Base-by-base conservation (phyloP, 306 rosid genomes). In the Pterocarpus macrocarpus region DNA sequence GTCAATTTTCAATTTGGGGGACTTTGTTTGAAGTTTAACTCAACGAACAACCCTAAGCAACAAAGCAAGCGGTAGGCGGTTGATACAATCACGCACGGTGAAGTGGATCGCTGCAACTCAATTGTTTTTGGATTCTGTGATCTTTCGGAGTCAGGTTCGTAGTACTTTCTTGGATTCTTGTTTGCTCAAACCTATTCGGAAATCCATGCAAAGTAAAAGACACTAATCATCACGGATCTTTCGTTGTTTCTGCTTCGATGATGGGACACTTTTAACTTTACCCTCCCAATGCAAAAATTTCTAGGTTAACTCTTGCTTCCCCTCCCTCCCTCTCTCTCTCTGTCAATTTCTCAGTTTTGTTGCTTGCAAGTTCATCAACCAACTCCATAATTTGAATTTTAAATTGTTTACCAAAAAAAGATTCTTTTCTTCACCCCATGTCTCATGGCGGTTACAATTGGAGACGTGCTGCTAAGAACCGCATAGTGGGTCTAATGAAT, bases 161-260 rank as follows among this genome's bases (percentile, higher is more conserved):
- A 14, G 89, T 87, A 82, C 76, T 84, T 85, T 86, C 86, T 89
- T 87, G 67, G 33, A 64, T 84, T 82, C 68, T 71, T 80, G 64
- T 78, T 71, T 69, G 50, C 59, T 65, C 7, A 43, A 43, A 43
- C 6, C 73, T 41, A 72, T 75, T 63, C 9, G 47, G 81, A 41
- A 49, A 77, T 62, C 81, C 15, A 79, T 69, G 53, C 45, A 36
- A 13, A 57, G 7, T 41, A 50, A 12, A 68, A 36, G 17, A 70
- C 66, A 38, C 36, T 8, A 30, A 70, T 38, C 28, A 71, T 12
- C 84, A 34, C 56, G 75, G 69, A 67, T 80, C 64, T 62, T 65
- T 62, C 49, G 1, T 49, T 76, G 1, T 59, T 59, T 55, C 59
- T 34, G 22, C 73, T 59, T 84, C 63, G 7, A 50, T 50, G 2